phyloP scores from a whole-genome alignment of 345 rosid species.

The Cardamine occulta region DNA sequence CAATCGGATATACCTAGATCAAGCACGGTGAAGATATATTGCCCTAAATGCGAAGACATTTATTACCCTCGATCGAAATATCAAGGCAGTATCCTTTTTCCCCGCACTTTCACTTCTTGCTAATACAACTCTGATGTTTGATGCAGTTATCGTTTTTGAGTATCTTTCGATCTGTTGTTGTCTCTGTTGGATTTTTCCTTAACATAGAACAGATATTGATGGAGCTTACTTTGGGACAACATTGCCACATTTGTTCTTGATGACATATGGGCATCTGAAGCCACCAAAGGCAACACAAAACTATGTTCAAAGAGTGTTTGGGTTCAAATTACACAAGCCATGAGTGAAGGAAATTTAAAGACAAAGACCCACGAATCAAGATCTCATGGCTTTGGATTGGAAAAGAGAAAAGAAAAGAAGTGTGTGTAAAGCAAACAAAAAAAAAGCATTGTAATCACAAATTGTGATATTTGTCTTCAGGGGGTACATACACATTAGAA shows the following conservation, averaged over 20 bases:
- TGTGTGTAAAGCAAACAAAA: constrained; percentile 44
- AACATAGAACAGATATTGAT: constrained; percentile 71
- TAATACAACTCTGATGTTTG: background rate
- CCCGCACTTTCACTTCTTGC: background rate
- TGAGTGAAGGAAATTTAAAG: constrained; percentile 32
- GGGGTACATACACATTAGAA: constrained; percentile 28
- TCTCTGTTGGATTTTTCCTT: constrained; percentile 45
- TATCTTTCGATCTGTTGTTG: background rate
- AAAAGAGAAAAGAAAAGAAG: constrained; percentile 42
- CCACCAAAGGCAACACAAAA: constrained; percentile 75
- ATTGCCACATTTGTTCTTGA: constrained; percentile 83
- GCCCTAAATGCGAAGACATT: constrained; percentile 89
- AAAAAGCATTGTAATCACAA: constrained; percentile 30
- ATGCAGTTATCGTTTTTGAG: background rate
- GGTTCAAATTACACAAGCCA: constrained; percentile 85
- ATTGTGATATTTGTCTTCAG: constrained; percentile 19
- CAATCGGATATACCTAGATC: constrained; percentile 87
- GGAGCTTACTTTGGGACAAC: constrained; percentile 97
- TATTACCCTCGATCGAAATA: constrained; percentile 93
- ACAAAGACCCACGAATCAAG: constrained; percentile 7
- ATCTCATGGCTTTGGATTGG: constrained; percentile 20
- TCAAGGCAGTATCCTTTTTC: constrained; percentile 95
- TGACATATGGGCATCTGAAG: constrained; percentile 90
- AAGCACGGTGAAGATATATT: constrained; percentile 87
- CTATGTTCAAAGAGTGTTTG: constrained; percentile 92